Conservation (phyloP, 169 alveolate genomes). For the Theileria equi region DNA sequence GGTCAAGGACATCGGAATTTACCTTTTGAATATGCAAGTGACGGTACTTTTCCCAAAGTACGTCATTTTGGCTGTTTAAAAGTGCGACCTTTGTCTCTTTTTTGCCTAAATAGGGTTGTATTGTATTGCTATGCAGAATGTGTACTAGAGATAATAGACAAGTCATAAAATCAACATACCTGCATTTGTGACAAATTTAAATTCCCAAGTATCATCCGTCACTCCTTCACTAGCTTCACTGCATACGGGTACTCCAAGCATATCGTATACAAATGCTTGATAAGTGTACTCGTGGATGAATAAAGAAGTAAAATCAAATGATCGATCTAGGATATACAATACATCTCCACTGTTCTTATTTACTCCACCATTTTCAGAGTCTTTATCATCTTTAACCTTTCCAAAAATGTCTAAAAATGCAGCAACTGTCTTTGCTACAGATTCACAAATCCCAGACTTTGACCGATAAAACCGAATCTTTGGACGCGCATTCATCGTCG, state of each 20-base stretch:
- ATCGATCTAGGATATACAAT: conserved; percentile 70
- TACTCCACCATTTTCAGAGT: too few species aligned
- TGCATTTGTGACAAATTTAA: conserved; percentile 54
- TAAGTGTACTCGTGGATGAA: conserved; percentile 79
- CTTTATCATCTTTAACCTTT: too few species aligned
- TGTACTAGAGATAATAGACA: too few species aligned
- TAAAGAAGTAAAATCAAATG: conserved; percentile 71
- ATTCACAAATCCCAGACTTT: conserved; percentile 7
- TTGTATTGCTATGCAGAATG: too few species aligned
- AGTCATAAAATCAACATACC: too few species aligned
- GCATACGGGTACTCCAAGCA: conserved; percentile 50
- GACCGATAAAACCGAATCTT: conserved; percentile 18
- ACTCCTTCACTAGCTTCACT: conserved; percentile 18
- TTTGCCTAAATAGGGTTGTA: too few species aligned
- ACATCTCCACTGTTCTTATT: conserved; percentile 24
- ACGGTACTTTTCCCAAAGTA: conserved; percentile 71
- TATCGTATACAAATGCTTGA: conserved; percentile 80
- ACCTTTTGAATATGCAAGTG: conserved; percentile 79
- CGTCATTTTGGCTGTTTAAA: conserved; percentile 69
- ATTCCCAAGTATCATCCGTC: conserved; percentile 48
- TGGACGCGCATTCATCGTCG: conserved; percentile 19
- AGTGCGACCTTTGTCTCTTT: conserved; percentile 58
- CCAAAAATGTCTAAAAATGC: too few species aligned
- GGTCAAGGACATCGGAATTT: conserved; percentile 72
- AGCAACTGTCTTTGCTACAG: background rate